Percentiles rank a stretch among this genome's conserved stretches.
These are phyloP conservation scores for Globisporangium cylindrosporum DNA, from an alignment of 352 stramenopile genomes.

Conservation along the genomic window DNA sequence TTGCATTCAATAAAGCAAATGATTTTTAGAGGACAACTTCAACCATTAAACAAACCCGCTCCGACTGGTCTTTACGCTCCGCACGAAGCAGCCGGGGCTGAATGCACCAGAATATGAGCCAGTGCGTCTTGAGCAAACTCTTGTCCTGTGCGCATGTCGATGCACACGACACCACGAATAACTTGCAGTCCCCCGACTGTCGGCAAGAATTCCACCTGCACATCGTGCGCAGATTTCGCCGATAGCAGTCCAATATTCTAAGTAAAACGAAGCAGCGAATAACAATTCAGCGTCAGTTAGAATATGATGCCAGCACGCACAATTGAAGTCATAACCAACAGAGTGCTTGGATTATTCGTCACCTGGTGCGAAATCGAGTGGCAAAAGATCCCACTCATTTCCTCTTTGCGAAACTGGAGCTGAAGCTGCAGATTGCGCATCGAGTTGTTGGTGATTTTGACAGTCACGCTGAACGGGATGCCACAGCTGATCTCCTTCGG, in stretches of 20 bases:
- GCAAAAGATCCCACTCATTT: conserved; percentile 72
- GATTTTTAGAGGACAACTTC: background rate
- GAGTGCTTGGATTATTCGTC: background rate
- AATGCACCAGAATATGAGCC: conserved; percentile 52
- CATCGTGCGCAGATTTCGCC: conserved; percentile 34
- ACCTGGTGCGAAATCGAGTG: conserved; percentile 75
- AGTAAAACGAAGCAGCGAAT: background rate
- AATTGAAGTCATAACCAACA: background rate
- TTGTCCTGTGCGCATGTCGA: conserved; percentile 62
- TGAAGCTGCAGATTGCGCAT: conserved; percentile 58
- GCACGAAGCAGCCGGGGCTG: conserved; percentile 10
- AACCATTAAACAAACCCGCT: background rate
- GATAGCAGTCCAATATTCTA: conserved; percentile 68
- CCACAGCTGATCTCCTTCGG: conserved; percentile 51
- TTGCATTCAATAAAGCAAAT: conserved; percentile 33
- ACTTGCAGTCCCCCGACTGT: conserved; percentile 63
- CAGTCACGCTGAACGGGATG: conserved; percentile 42
- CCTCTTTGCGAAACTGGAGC: conserved; percentile 72
- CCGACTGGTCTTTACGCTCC: background rate
- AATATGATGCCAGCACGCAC: background rate
- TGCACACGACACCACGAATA: conserved; percentile 55
- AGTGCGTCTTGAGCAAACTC: conserved; percentile 57
- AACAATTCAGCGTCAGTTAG: background rate
- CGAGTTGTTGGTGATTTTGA: conserved; percentile 72
- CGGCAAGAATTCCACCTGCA: conserved; percentile 68